Percentiles rank a stretch among this genome's conserved stretches.
Evolutionary conservation across 768 basidiomycete genomes (phyloP).

Genomic region (Calocera cornea): DNA sequence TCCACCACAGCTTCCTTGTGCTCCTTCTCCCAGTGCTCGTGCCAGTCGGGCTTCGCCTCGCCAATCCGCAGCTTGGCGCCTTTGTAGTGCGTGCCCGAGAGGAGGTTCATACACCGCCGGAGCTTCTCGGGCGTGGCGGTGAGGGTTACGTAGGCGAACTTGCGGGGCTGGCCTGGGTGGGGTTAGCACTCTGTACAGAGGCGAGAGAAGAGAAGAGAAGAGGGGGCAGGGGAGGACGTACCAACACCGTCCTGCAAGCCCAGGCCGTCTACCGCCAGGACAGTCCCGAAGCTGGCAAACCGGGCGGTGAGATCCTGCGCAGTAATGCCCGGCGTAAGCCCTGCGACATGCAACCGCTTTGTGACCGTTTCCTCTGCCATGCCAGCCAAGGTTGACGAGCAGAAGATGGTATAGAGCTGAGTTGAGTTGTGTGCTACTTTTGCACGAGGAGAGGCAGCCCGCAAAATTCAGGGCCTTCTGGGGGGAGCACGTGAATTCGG

Average conservation of each 20-base stretch:
- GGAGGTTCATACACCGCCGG: conserved; percentile 53
- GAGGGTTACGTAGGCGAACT: conserved; percentile 62
- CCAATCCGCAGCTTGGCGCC: conserved; percentile 73
- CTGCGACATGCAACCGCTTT: conserved; percentile 62
- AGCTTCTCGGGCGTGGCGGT: conserved; percentile 47
- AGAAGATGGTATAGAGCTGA: background rate
- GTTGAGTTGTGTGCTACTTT: too few relatives aligned
- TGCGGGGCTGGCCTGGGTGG: conserved; percentile 34
- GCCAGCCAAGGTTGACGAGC: too few relatives aligned
- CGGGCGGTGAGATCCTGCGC: conserved; percentile 42
- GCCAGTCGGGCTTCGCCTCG: conserved; percentile 66
- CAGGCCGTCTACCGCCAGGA: conserved; percentile 57
- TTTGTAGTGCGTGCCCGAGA: conserved; percentile 78
- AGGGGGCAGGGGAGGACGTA: background rate
- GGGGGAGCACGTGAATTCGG: too few relatives aligned
- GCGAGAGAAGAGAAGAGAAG: background rate
- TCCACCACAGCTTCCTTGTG: conserved; percentile 19
- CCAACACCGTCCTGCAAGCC: conserved; percentile 51
- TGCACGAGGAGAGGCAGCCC: too few relatives aligned
- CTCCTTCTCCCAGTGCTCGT: conserved; percentile 39
- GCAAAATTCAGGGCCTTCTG: too few relatives aligned
- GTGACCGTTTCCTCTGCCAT: conserved; percentile 15
- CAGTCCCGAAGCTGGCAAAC: conserved; percentile 52
- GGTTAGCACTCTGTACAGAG: background rate
- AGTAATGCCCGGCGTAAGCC: conserved; percentile 53